Evolutionary conservation across 176 grass and related monocot genomes (phyloP), one percentile per base, ranked within the genome.

Genomic region (Themeda triandra): DNA sequence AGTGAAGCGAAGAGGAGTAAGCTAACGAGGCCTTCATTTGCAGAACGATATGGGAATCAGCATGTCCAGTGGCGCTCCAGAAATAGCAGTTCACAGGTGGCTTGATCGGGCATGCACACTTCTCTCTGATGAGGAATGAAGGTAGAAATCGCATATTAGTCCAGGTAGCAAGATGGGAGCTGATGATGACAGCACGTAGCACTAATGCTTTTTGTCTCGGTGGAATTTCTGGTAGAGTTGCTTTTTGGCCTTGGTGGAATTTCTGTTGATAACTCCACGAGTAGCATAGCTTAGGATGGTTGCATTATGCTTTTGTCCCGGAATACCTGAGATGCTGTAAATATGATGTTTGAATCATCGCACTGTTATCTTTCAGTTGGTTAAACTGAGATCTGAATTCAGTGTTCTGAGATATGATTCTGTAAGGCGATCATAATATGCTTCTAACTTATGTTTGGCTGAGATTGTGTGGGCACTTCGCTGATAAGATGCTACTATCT

Each of bases 71-170:
- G 64, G 40, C 15, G 31, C 48, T 81, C 70, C 69, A 84, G 82
- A 53, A 81, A 69, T 49, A 56, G 60, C 9, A 14, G 36, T 33
- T 77, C 41, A n/a, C 27, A 42, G 53, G 53, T 77, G 25, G 41
- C 73, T 69, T 40, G 46, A 69, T 53, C 64, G 29, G 25, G 78
- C 69, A 27, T 75, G 35, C 48, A 24, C 70, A 69, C 58, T 81
- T 81, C 45, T 81, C 29, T 4, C 82, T 18, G 24, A 76, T 39
- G 71, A 76, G 76, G 40, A 81, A 69, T 89, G 87, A 63, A 69
- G 45, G 46, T 40, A 35, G 37, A 56, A n/a, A 41, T 33, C 62
- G 75, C 17, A 9, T 76, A 33, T 30, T 66, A 73, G 49, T 83
- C 69, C 51, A 41, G 40, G 77, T 76, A 77, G 83, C 35, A 69